Conservation (phyloP, 2,329 filamentous ascomycete genomes). For the Exophiala sideris region DNA sequence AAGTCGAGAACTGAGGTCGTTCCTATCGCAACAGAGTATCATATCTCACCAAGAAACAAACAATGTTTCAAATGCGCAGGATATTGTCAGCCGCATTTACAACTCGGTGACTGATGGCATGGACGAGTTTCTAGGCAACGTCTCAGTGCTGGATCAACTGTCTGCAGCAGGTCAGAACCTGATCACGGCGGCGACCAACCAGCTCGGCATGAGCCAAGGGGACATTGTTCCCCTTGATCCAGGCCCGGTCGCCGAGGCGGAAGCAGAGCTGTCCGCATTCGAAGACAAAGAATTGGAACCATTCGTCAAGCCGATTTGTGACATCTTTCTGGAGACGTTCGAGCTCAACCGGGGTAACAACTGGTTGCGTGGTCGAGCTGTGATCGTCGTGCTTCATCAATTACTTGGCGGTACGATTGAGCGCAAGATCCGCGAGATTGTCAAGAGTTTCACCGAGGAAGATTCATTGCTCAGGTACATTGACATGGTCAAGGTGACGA, state of each 20-base stretch:
- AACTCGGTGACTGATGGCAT: conserved; percentile 96
- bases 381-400: conserved; percentile 94
- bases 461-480: conserved; percentile 76
- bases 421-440: conserved; percentile 84
- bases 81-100: conserved; percentile 92
- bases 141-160: conserved; percentile 90
- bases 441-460: conserved; percentile 70
- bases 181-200: conserved; percentile 50
- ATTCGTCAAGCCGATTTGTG: conserved; percentile 97
- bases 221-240: conserved; percentile 35
- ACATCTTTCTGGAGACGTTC: conserved; percentile 94
- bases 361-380: conserved; percentile 91
- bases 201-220: conserved; percentile 39
- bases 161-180: conserved; percentile 90
- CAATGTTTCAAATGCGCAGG: conserved; percentile 62
- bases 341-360: conserved; percentile 93
- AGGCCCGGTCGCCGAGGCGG: conserved; percentile 69
- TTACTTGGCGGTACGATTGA: conserved; percentile 94
- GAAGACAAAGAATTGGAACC: conserved; percentile 86
- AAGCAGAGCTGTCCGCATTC: conserved; percentile 90
- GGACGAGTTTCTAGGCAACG: conserved; percentile 95
- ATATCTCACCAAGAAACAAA: conserved; percentile 62
- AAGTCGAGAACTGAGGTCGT: conserved; percentile 85
- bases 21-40: conserved; percentile 82
- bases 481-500: conserved; percentile 64